Conservation (phyloP, 805 yeast species). For the Cyberlindnera samutprakarnensis region DNA sequence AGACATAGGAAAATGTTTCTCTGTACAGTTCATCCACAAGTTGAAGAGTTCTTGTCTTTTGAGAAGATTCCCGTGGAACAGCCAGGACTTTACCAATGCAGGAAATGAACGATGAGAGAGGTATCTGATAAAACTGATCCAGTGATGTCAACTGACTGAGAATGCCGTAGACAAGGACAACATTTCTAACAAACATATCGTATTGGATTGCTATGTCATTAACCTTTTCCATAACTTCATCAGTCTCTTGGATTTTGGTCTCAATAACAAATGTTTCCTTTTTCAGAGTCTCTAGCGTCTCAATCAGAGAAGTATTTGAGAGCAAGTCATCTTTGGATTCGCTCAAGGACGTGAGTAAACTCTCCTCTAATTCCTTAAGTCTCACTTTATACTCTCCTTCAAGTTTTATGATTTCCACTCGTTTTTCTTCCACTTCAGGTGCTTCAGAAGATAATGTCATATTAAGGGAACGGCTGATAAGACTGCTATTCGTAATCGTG, state of each 20-base stretch:
- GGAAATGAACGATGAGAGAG: slow-evolving; percentile 36
- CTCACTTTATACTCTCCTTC: slow-evolving; percentile 53
- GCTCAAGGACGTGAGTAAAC: slow-evolving; percentile 50
- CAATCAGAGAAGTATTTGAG: slow-evolving; percentile 55
- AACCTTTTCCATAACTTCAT: slow-evolving; percentile 45
- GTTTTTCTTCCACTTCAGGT: slow-evolving; percentile 61
- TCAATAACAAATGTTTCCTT: slow-evolving; percentile 49
- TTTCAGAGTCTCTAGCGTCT: slow-evolving; percentile 59
- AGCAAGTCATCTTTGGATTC: slow-evolving; percentile 53
- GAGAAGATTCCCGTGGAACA: background rate
- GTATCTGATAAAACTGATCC: slow-evolving; percentile 52
- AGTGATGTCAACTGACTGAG: slow-evolving; percentile 34
- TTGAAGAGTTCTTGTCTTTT: slow-evolving; percentile 18
- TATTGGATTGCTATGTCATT: slow-evolving; percentile 41
- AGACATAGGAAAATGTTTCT: slow-evolving; percentile 37
- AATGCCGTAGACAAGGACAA: slow-evolving; percentile 42
- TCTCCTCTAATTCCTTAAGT: slow-evolving; percentile 48
- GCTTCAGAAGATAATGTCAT: slow-evolving; percentile 42
- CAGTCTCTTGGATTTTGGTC: slow-evolving; percentile 45
- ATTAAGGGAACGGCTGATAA: slow-evolving; percentile 57
- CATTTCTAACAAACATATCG: slow-evolving; percentile 46
- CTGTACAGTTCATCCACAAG: slow-evolving; percentile 34
- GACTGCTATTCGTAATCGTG: slow-evolving; percentile 58
- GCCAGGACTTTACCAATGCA: slow-evolving; percentile 27
- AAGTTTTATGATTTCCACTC: slow-evolving; percentile 44